Base-by-base conservation (phyloP, 257 asterid species). In the Echium plantagineum region DNA sequence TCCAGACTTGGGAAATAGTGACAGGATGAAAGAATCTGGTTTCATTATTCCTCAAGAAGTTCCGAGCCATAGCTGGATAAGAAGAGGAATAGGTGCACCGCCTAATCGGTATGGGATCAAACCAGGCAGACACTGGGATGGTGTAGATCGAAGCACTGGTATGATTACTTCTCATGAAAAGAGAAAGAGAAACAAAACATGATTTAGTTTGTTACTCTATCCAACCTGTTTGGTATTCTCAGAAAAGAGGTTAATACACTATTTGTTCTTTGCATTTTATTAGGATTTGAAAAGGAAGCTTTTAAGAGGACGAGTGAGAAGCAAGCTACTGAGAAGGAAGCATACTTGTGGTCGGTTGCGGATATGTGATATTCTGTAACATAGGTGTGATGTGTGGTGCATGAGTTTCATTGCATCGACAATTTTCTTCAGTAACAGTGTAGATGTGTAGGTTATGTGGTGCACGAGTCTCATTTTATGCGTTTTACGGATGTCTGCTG, bases 121-220 rank as follows among this genome's bases (percentile, higher is more conserved):
- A 72, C 96, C 96, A 0, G 97, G 97, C 55, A 75, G 97, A 74
- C 97, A 86, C 68, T 90, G 96, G 97, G 97, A 90, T 67, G 96
- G 96, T 12, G 97, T 90, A 3, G 94, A 90, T 59, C 94, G 96
- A 21, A 87, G 95, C 58, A 87, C 47, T 6, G 96, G 95, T 88
- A 65, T 61, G 79, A 60, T 70, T 52, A 6, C 55, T 63, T 51
- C 31, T 15, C 16, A 16, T 52, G 1, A 49, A 6, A 17, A 16
- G 21, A n/a, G n/a, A n/a, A n/a, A n/a, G n/a, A 19, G 46, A 30
- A 21, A 1, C 26, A 31, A 42, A 10, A 28, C 24, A 35, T 47
- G 28, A 24, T n/a, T n/a, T 64, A 13, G 35, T 1, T 22, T 31
- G 12, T 2, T 15, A 47, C 13, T 52, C 21, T 42, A 42, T 42